These are phyloP conservation scores for Suhomyces guaymorum DNA, from an alignment of 1,139 yeast species.

Conservation along the genomic window DNA sequence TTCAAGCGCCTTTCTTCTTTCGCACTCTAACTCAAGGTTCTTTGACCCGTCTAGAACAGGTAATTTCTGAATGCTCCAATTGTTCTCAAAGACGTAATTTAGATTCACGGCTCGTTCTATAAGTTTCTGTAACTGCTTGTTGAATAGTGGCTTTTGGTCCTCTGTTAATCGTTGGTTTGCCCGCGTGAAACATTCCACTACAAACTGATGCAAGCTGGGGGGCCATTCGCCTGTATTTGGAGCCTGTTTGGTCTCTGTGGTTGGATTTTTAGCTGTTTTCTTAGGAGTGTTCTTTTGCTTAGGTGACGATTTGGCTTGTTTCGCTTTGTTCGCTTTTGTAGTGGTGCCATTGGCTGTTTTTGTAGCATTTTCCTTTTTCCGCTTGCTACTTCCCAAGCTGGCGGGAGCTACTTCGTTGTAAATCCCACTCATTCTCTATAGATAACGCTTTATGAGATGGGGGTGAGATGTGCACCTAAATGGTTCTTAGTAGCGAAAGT, in stretches of 20 bases:
- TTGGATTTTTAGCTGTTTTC: not conserved
- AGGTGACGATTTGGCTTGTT: not conserved
- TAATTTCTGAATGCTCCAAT: constrained; percentile 59
- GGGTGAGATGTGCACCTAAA: too few species aligned
- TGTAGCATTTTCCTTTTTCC: not conserved
- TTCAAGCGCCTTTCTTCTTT: constrained; percentile 9
- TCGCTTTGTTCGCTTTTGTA: not conserved
- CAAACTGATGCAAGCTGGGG: constrained; percentile 45
- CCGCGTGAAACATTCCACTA: constrained; percentile 43
- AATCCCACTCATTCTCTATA: not conserved
- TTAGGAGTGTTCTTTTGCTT: not conserved
- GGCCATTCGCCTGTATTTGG: constrained; percentile 41
- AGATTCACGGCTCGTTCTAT: constrained; percentile 52
- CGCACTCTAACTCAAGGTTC: constrained; percentile 19
- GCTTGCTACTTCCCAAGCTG: constrained; percentile 3
- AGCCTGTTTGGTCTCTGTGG: not conserved
- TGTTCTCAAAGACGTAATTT: constrained; percentile 50
- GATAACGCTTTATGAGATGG: too few species aligned
- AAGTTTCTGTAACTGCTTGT: constrained; percentile 47
- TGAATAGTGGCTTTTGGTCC: constrained; percentile 34
- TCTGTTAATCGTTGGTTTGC: constrained; percentile 26
- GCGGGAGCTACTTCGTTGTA: not conserved
- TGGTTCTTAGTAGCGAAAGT: too few species aligned
- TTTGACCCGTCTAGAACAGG: constrained; percentile 47
- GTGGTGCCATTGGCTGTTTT: not conserved